phyloP scores from a whole-genome alignment of 2,329 filamentous ascomycete species.

The Penicillium hesseltinei region DNA sequence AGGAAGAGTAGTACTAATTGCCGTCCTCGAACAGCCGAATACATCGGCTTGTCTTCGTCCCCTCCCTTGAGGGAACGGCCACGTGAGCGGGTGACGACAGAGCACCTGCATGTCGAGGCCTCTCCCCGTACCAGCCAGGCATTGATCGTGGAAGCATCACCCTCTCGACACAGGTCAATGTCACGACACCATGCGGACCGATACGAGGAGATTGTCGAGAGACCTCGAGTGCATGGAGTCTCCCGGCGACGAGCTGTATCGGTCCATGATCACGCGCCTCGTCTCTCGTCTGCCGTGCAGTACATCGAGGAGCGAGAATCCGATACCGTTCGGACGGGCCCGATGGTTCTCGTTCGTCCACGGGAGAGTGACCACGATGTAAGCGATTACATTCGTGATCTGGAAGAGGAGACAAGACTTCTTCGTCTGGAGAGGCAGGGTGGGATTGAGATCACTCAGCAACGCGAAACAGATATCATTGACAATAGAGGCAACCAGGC shows the following conservation, averaged over 20 bases:
- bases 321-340: conserved; percentile 42
- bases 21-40: conserved; percentile 22
- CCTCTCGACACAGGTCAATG: conserved; percentile 22
- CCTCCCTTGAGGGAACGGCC: conserved; percentile 19
- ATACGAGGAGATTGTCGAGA: conserved; percentile 31
- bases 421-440: conserved; percentile 55
- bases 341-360: conserved; percentile 51
- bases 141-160: conserved; percentile 35
- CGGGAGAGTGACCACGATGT: conserved; percentile 61
- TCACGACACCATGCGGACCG: conserved; percentile 26
- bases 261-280: conserved; percentile 35
- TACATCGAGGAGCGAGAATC: conserved; percentile 43
- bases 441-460: conserved; percentile 33
- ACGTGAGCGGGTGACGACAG: conserved; percentile 29
- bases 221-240: conserved; percentile 26
- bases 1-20: conserved; percentile 1
- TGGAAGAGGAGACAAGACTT: conserved; percentile 65
- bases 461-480: conserved; percentile 33
- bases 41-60: conserved; percentile 5
- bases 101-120: conserved; percentile 23
- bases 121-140: conserved; percentile 30
- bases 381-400: conserved; percentile 66
- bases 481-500: conserved; percentile 43
- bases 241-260: conserved; percentile 39
- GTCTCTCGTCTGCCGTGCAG: conserved; percentile 35